Conservation (phyloP, 306 rosid species). For the Chamaecrista fasciculata region DNA sequence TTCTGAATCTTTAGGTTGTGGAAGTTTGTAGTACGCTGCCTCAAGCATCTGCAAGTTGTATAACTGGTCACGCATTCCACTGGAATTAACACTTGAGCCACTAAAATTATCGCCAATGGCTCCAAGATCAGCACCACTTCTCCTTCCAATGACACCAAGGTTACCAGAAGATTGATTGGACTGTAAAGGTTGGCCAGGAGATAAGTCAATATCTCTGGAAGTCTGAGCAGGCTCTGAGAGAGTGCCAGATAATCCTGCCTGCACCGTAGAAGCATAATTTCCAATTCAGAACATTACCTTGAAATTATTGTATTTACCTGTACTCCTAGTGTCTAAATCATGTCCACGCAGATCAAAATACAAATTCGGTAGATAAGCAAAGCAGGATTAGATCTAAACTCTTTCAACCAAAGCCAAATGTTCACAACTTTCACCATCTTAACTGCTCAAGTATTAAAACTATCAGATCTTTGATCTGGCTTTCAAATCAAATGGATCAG, state of each 20-base stretch:
- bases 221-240: constrained; percentile 64
- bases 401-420: not conserved
- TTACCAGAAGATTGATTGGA: constrained; percentile 65
- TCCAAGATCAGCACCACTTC: constrained; percentile 87
- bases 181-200: constrained; percentile 92
- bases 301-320: not conserved
- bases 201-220: constrained; percentile 74
- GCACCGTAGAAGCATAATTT: constrained; percentile 31
- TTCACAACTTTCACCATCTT: constrained; percentile 1
- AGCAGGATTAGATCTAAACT: not conserved
- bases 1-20: constrained; percentile 89
- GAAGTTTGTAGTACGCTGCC: constrained; percentile 73
- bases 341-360: constrained; percentile 16
- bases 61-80: constrained; percentile 71
- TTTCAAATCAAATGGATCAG: constrained; percentile 14
- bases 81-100: constrained; percentile 53
- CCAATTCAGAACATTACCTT: constrained; percentile 12
- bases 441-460: not conserved
- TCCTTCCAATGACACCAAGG: constrained; percentile 95
- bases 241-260: constrained; percentile 75
- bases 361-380: constrained; percentile 14
- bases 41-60: constrained; percentile 90
- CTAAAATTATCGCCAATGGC: constrained; percentile 80
- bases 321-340: not conserved
- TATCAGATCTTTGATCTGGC: not conserved